These are phyloP conservation scores for Luvunga scandens DNA, from an alignment of 345 rosid genomes.

Conservation along the genomic window DNA sequence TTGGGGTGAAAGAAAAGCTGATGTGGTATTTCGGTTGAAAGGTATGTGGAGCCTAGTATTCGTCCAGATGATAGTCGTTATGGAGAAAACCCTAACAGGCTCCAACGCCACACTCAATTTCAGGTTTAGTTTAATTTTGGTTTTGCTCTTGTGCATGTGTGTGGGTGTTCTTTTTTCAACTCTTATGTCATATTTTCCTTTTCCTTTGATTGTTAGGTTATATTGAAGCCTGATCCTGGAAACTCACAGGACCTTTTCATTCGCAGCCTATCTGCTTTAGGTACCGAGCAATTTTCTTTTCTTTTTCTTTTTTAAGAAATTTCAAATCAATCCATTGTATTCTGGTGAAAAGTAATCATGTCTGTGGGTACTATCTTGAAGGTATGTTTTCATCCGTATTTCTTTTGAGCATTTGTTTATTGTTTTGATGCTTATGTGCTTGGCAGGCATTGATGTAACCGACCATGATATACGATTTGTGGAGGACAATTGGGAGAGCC, in stretches of 20 bases:
- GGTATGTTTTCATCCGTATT: neutral
- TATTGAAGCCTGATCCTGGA: slow-evolving; percentile 96
- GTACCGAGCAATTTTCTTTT: slow-evolving; percentile 31
- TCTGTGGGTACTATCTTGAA: neutral
- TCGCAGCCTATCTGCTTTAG: slow-evolving; percentile 88
- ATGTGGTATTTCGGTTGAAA: slow-evolving; percentile 23
- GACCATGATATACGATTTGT: slow-evolving; percentile 91
- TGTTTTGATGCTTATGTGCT: slow-evolving; percentile 13
- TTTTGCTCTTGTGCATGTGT: neutral
- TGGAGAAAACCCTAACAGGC: slow-evolving; percentile 96
- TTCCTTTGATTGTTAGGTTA: slow-evolving; percentile 46
- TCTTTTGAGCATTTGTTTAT: neutral
- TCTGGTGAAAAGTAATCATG: neutral
- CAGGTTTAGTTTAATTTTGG: slow-evolving; percentile 46
- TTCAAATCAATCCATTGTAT: neutral
- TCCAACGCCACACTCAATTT: slow-evolving; percentile 95
- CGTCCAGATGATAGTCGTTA: slow-evolving; percentile 97
- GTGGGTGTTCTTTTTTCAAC: neutral
- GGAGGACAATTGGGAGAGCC: slow-evolving; percentile 99
- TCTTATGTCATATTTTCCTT: neutral
- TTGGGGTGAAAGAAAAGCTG: neutral
- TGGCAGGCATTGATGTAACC: slow-evolving; percentile 78
- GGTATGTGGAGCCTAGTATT: slow-evolving; percentile 90
- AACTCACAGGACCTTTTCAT: slow-evolving; percentile 91
- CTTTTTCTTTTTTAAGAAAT: neutral